phyloP scores from a whole-genome alignment of 2,329 filamentous ascomycete genomes.

The Coniochaeta pulveracea region DNA sequence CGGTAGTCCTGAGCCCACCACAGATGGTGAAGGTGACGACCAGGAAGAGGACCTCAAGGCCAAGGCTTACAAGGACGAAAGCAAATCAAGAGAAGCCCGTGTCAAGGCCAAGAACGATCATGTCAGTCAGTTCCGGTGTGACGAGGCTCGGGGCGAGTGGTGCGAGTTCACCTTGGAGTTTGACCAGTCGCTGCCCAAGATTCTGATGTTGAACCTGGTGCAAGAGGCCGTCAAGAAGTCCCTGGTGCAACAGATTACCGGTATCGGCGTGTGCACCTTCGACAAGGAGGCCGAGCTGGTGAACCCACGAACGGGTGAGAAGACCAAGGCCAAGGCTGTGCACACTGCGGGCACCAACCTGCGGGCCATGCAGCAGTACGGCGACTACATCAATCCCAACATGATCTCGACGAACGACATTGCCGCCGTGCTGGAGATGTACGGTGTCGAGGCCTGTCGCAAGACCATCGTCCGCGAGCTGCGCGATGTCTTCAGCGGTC shows the following conservation, averaged over 20 bases:
- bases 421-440: conserved; percentile 68
- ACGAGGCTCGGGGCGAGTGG: conserved; percentile 60
- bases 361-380: conserved; percentile 78
- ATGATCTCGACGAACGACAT: conserved; percentile 88
- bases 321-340: conserved; percentile 44
- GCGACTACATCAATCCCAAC: conserved; percentile 77
- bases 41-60: conserved; percentile 11
- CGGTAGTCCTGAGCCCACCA: conserved; percentile 31
- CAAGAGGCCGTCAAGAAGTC: conserved; percentile 69
- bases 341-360: conserved; percentile 82
- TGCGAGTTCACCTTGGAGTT: conserved; percentile 80
- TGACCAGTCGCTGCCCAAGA: conserved; percentile 68
- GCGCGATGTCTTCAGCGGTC: conserved; percentile 71
- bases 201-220: conserved; percentile 85
- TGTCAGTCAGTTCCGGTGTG: conserved; percentile 69
- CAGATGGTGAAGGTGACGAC: conserved; percentile 20
- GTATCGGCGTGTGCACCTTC: conserved; percentile 61
- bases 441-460: conserved; percentile 89
- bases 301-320: conserved; percentile 34
- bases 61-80: conserved; percentile 28
- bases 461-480: conserved; percentile 81
- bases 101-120: conserved; percentile 54
- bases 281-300: conserved; percentile 46
- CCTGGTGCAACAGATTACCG: conserved; percentile 76
- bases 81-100: conserved; percentile 46